Conservation (phyloP, 1,284 basidiomycete species). For the Cyathus pygmaeus region DNA sequence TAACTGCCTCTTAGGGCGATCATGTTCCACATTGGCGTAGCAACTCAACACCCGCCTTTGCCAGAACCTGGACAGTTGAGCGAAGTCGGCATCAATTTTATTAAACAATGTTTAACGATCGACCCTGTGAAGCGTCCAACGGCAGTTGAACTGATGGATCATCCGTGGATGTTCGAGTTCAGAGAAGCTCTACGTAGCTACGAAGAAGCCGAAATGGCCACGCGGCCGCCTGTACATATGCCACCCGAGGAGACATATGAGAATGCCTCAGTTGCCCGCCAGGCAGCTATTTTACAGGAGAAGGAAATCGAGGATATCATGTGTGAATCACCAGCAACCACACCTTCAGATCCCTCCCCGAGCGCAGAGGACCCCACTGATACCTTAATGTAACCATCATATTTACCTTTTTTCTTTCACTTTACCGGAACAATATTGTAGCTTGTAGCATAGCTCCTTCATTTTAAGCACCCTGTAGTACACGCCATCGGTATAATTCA, state of each 20-base stretch:
- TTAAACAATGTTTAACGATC: constrained; percentile 91
- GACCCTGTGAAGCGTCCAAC: constrained; percentile 88
- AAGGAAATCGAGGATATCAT: constrained; percentile 67
- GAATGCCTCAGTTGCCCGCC: constrained; percentile 61
- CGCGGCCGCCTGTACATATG: constrained; percentile 58
- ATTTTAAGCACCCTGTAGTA: too few species aligned
- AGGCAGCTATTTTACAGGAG: constrained; percentile 66
- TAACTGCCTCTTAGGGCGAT: constrained; percentile 76
- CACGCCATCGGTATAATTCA: background rate
- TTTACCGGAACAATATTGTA: too few species aligned
- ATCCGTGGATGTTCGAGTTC: constrained; percentile 92
- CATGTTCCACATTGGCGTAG: constrained; percentile 99
- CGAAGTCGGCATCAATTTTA: constrained; percentile 92
- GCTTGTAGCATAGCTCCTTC: too few species aligned
- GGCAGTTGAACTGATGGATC: constrained; percentile 86
- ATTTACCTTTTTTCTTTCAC: background rate
- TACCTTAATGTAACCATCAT: background rate
- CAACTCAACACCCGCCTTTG: constrained; percentile 95
- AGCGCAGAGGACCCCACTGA: background rate
- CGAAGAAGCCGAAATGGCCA: constrained; percentile 70
- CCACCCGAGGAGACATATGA: constrained; percentile 60
- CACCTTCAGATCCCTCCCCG: constrained; percentile 30
- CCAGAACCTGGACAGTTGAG: constrained; percentile 93
- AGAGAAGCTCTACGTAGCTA: constrained; percentile 73
- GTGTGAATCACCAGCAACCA: constrained; percentile 49